Evolutionary conservation across 345 rosid genomes (phyloP), one percentile per base, ranked within the genome.

Genomic region (Euphorbia lathyris): DNA sequence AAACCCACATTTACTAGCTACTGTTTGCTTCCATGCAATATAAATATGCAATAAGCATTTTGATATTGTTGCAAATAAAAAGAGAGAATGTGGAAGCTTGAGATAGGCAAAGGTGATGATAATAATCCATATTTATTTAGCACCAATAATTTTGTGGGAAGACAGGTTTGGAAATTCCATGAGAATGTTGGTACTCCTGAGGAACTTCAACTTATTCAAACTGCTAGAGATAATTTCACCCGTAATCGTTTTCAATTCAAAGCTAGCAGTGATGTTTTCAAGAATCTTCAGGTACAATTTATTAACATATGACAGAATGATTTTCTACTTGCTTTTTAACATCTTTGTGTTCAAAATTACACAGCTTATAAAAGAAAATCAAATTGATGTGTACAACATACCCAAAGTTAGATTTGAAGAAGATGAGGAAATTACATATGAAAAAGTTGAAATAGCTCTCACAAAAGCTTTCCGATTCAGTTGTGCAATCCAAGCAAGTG

Each of bases 341-440:
- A 45, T 45, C 3, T 50, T n/a, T n/a, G 1, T 40, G 45, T 12
- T 2, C 5, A 16, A 1, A 7, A 7, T 52, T 52, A n/a, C 38
- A 7, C 68, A 71, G 74, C 68, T 71, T 63, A 62, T 71, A 61
- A 63, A 40, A 52, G 74, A 71, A 40, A 71, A 63, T 17, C 10
- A 53, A 25, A 26, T 71, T 2, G 62, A 71, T 25, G 52, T 70
- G 10, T 45, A 0, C 51, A 52, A 29, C 14, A 40, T 38, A 20
- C 53, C 62, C 3, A 1, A 61, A 26, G 60, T 25, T 26, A 52
- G 25, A 63, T 3, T 70, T 9, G 68, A 22, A 48, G 62, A 71
- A 5, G 5, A 64, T 13, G 74, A 63, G 14, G 63, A 71, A 25
- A 36, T 62, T 10, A 62, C 22, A 0, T 1, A 5, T 22, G 68